Percentiles rank a stretch among this genome's conserved stretches.
These are phyloP conservation scores for Allium sativum DNA, from an alignment of 106 monocot genomes.

Conservation along the genomic window DNA sequence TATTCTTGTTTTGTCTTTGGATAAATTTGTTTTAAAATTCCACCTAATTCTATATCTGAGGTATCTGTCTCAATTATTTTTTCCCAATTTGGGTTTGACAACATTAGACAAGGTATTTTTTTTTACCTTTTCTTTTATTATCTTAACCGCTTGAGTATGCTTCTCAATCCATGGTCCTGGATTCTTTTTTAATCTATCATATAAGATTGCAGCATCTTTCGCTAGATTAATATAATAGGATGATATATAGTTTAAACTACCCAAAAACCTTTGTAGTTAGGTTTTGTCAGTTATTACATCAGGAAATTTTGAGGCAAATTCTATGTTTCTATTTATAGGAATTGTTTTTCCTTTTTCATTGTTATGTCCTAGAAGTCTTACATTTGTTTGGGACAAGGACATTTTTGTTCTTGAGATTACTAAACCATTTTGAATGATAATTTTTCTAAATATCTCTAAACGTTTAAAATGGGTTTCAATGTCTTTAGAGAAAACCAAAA, in stretches of 20 bases:
- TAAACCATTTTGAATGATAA: neutral
- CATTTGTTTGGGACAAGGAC: neutral
- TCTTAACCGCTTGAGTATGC: neutral
- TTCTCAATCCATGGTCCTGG: neutral
- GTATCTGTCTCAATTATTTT: neutral
- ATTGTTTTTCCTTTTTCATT: neutral
- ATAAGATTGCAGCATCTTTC: neutral
- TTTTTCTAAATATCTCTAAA: neutral
- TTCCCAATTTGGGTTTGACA: neutral
- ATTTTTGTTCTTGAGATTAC: neutral
- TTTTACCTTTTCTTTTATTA: neutral
- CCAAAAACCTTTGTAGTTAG: neutral
- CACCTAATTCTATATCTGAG: neutral
- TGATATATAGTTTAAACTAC: constrained; percentile 1
- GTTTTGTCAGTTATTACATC: neutral
- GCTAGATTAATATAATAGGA: constrained; percentile 1
- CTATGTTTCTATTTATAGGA: constrained; percentile 6
- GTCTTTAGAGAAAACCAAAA: neutral
- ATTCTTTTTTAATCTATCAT: neutral
- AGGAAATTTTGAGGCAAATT: constrained; percentile 9
- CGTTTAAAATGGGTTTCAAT: neutral
- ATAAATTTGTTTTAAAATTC: neutral
- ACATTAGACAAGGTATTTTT: neutral
- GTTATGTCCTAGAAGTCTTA: neutral
- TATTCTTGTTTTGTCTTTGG: neutral